phyloP scores from a whole-genome alignment of 1,284 basidiomycete species.

The Gymnopus androsaceus region DNA sequence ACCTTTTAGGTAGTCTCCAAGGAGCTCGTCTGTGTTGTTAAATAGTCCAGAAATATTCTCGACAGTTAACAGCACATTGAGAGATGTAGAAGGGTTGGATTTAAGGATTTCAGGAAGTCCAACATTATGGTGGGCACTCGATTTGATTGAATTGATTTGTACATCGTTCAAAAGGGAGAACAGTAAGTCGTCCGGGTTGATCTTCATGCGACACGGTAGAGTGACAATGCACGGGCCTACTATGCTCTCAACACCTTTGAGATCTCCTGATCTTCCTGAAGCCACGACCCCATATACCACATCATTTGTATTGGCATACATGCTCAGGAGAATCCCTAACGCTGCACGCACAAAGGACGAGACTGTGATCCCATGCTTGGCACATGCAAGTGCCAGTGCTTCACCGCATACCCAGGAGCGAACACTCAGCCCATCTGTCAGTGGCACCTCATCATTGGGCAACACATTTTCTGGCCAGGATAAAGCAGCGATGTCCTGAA shows the following conservation, averaged over 20 bases:
- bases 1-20: neutral
- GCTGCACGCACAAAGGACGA: neutral
- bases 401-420: too few relatives aligned
- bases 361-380: neutral
- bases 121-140: neutral
- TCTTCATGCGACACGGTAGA: neutral
- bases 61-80: neutral
- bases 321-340: neutral
- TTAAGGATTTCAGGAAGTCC: too few relatives aligned
- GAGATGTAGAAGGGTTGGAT: neutral
- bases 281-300: neutral
- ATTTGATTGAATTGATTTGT: neutral
- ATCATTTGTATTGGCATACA: neutral
- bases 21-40: neutral
- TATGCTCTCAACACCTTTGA: neutral
- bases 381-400: too few relatives aligned
- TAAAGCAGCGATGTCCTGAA: too few relatives aligned
- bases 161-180: neutral
- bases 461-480: too few relatives aligned
- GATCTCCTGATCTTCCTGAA: constrained; percentile 3
- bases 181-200: neutral
- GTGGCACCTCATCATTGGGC: too few relatives aligned
- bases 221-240: neutral
- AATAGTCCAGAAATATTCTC: constrained; percentile 2
- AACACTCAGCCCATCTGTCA: too few relatives aligned